Base-by-base conservation (phyloP, 306 rosid genomes). In the Trichosanthes cucumerina region DNA sequence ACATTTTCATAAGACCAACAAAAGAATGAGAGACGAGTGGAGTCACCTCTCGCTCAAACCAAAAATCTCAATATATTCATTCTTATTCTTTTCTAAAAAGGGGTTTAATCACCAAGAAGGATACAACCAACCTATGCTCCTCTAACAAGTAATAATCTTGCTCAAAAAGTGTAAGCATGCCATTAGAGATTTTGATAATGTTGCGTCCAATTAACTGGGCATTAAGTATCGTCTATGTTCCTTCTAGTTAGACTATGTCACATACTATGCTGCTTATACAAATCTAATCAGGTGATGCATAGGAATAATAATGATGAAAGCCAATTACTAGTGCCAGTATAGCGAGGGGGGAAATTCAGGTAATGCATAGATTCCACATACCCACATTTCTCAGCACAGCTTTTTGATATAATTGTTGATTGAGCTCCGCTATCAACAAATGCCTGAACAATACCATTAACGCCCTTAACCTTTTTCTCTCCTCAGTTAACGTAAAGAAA, bases 401-500 rank as follows among this genome's bases (percentile, higher is more conserved):
- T 91, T 91, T 95, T 95, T 44, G 99, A 95, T 85, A 95, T 95
- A 70, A 95, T 95, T 62, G 99, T 95, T 72, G 99, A 92, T 76
- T 95, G 99, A 26, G 99, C 99, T 84, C 99, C 99, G 80, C 99
- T 95, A 77, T 95, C 99, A 74, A 95, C 98, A 88, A 95, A 95
- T 83, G 99, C 99, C 99, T 95, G 87, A 79, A 66, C 73, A 80
- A 79, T 81, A 58, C 16, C 60, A 78, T 78, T 53, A 1, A 23
- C 60, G 8, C 52, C 41, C 28, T 70, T 79, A 64, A 69, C 39
- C 52, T 43, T 43, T 23, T 13, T 24, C 39, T 39, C 33, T 11
- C 60, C 44, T 23, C 16, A 47, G 77, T 71, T 0, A 50, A 24
- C 44, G 5, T 4, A 24, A 44, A 26, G 18, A 31, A 72, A 75